These are phyloP conservation scores for Eimeria maxima DNA, from an alignment of 169 alveolate species.

Conservation along the genomic window DNA sequence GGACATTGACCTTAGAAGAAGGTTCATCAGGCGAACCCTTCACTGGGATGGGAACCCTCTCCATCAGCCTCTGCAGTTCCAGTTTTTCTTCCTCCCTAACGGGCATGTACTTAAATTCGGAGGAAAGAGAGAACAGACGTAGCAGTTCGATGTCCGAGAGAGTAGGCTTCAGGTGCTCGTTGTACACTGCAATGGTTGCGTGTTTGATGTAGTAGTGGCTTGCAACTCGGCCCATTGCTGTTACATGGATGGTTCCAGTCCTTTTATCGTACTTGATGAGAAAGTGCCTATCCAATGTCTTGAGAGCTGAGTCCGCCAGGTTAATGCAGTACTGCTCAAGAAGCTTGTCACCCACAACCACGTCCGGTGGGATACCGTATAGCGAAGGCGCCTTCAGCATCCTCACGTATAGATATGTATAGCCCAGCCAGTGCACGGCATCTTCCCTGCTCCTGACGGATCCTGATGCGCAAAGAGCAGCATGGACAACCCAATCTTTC, in stretches of 20 bases:
- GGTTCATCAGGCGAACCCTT: slow-evolving; percentile 93
- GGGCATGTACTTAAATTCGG: slow-evolving; percentile 98
- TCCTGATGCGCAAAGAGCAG: slow-evolving; percentile 88
- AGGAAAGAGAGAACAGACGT: slow-evolving; percentile 96
- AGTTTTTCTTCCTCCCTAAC: slow-evolving; percentile 98
- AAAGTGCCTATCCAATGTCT: slow-evolving; percentile 94
- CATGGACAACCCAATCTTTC: background rate
- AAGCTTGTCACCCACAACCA: slow-evolving; percentile 78
- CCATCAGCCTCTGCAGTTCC: slow-evolving; percentile 96
- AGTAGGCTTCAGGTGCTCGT: slow-evolving; percentile 95
- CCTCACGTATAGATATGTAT: slow-evolving; percentile 98
- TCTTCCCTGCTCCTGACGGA: slow-evolving; percentile 96
- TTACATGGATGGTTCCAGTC: slow-evolving; percentile 93
- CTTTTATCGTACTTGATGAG: slow-evolving; percentile 96
- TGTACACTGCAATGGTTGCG: slow-evolving; percentile 97
- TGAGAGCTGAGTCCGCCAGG: slow-evolving; percentile 95
- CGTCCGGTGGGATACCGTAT: slow-evolving; percentile 93
- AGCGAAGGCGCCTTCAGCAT: slow-evolving; percentile 94
- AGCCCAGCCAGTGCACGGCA: slow-evolving; percentile 98
- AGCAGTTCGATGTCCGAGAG: slow-evolving; percentile 97
- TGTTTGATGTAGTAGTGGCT: slow-evolving; percentile 98
- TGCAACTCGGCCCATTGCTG: slow-evolving; percentile 99
- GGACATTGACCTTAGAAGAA: slow-evolving; percentile 96
- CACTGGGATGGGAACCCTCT: slow-evolving; percentile 96
- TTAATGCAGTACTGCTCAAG: slow-evolving; percentile 81